phyloP scores from a whole-genome alignment of 2,329 filamentous ascomycete genomes.

The Aspergillus ruber region DNA sequence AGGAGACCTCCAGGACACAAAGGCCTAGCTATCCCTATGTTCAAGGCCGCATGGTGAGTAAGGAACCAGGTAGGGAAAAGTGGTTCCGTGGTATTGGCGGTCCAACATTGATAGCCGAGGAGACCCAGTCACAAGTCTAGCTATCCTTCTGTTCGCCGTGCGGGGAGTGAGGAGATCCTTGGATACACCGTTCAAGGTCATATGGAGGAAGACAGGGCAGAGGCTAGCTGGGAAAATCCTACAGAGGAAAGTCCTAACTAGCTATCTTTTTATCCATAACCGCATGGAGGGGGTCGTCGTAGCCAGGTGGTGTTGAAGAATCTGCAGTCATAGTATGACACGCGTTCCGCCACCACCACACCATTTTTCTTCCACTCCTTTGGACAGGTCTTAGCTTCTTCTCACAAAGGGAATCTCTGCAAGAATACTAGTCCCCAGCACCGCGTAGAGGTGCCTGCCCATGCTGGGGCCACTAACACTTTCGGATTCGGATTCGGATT shows the following conservation, averaged over 20 bases:
- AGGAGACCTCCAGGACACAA: neutral
- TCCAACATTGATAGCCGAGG: neutral
- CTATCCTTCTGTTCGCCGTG: neutral
- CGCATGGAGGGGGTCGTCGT: neutral
- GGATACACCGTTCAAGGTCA: neutral
- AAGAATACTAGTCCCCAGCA: slow-evolving; percentile 8
- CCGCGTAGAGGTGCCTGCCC: slow-evolving; percentile 5
- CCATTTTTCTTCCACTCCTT: neutral
- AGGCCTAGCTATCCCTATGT: neutral
- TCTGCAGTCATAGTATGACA: neutral
- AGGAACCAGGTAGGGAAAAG: neutral
- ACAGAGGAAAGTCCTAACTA: neutral
- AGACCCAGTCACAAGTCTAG: neutral
- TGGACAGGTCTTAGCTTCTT: neutral
- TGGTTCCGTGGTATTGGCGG: neutral
- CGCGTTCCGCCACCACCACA: neutral
- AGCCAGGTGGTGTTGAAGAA: neutral
- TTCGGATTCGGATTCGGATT: too few relatives aligned
- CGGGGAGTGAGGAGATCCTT: neutral
- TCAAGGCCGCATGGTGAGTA: neutral
- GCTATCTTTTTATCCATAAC: neutral
- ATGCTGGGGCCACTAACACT: too few relatives aligned
- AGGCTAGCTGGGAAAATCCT: neutral
- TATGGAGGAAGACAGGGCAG: neutral
- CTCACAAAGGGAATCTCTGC: neutral